phyloP scores from a whole-genome alignment of 2,329 filamentous ascomycete genomes.

The Uncinocarpus reesii region DNA sequence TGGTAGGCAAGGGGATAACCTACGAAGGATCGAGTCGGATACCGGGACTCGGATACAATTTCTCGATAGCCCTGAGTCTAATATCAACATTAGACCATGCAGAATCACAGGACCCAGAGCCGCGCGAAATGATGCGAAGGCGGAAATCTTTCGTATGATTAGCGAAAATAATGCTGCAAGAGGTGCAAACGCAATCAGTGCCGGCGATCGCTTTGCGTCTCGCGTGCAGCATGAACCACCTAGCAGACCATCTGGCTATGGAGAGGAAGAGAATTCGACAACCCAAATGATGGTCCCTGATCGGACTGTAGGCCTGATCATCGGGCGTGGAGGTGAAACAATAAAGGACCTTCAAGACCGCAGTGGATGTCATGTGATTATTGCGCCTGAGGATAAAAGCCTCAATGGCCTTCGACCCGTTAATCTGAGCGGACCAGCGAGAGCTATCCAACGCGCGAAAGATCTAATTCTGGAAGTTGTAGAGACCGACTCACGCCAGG shows the following conservation, averaged over 20 bases:
- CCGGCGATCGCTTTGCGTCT: conserved; percentile 16
- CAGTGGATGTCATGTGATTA: conserved; percentile 91
- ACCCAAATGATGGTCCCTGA: conserved; percentile 93
- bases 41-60: conserved; percentile 81
- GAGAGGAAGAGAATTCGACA: conserved; percentile 68
- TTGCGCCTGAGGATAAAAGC: conserved; percentile 85
- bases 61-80: conserved; percentile 61
- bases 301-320: conserved; percentile 83
- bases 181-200: conserved; percentile 22
- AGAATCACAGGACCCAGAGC: conserved; percentile 67
- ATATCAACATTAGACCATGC: conserved; percentile 67
- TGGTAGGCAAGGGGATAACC: conserved; percentile 78
- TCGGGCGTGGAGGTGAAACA: conserved; percentile 85
- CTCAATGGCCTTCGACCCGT: conserved; percentile 81
- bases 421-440: conserved; percentile 71
- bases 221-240: conserved; percentile 4
- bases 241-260: not conserved
- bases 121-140: conserved; percentile 65
- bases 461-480: conserved; percentile 89
- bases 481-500: conserved; percentile 61
- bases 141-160: conserved; percentile 77
- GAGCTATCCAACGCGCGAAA: conserved; percentile 67
- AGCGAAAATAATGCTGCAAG: conserved; percentile 62
- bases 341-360: conserved; percentile 86
- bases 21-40: conserved; percentile 73